A percentile compares a stretch with the other conserved stretches of the same genome.
phyloP scores from a whole-genome alignment of 2,329 filamentous ascomycete species.

The Ophiocordyceps sinensis region DNA sequence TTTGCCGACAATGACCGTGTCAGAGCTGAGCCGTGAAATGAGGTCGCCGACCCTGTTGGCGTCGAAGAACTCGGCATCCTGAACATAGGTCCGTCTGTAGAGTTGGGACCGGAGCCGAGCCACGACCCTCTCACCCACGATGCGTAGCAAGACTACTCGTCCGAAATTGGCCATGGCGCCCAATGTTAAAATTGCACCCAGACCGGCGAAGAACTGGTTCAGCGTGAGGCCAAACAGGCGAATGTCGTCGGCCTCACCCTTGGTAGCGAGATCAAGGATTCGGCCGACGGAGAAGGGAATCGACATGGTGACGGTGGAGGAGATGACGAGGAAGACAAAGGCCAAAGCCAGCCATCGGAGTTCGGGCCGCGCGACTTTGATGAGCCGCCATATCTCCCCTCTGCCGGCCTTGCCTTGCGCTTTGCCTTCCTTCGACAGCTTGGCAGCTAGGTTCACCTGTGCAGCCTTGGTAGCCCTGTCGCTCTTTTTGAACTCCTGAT shows the following conservation, averaged over 20 bases:
- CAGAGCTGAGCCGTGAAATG: slow-evolving; percentile 87
- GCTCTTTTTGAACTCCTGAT: slow-evolving; percentile 44
- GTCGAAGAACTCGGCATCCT: slow-evolving; percentile 98
- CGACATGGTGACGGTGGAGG: slow-evolving; percentile 87
- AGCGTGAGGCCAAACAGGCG: slow-evolving; percentile 73
- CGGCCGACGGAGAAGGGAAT: slow-evolving; percentile 94
- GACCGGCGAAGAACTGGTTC: slow-evolving; percentile 73
- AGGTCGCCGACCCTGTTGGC: slow-evolving; percentile 93
- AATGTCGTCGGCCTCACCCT: slow-evolving; percentile 48
- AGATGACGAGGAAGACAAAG: slow-evolving; percentile 74
- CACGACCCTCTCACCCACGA: slow-evolving; percentile 91
- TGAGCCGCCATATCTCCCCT: slow-evolving; percentile 68
- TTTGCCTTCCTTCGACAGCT: slow-evolving; percentile 70
- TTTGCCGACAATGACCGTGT: slow-evolving; percentile 96
- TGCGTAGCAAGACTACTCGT: slow-evolving; percentile 80
- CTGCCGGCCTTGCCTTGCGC: slow-evolving; percentile 43
- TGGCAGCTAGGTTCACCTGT: slow-evolving; percentile 78
- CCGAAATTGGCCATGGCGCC: slow-evolving; percentile 89
- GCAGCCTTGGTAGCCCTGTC: slow-evolving; percentile 79
- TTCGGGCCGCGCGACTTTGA: slow-evolving; percentile 83
- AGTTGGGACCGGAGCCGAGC: slow-evolving; percentile 77
- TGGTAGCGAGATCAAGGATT: slow-evolving; percentile 83
- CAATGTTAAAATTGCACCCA: slow-evolving; percentile 62
- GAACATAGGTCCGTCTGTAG: slow-evolving; percentile 84
- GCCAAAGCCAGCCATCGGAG: slow-evolving; percentile 62